Conservation (phyloP, 2,329 filamentous ascomycete species). For the Aspergillus tubingensis region DNA sequence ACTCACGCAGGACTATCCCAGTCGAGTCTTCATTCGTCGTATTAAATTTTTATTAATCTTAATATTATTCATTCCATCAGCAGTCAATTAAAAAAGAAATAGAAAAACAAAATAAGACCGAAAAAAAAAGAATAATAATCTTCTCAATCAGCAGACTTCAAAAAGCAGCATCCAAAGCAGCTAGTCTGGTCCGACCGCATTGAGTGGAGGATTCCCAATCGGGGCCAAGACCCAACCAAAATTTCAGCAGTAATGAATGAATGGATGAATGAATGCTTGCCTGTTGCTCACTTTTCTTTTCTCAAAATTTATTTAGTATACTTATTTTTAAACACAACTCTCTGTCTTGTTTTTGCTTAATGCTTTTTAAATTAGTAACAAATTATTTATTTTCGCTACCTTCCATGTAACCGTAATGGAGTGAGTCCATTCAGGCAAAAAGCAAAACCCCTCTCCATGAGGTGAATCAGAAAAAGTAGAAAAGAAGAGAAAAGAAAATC, state of each 20-base stretch:
- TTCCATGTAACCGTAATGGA: neutral
- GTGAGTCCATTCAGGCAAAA: neutral
- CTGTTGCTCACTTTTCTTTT: neutral
- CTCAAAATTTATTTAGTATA: neutral
- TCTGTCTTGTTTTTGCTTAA: too few species aligned
- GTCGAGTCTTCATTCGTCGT: too few species aligned
- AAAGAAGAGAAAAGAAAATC: slow-evolving; percentile 1
- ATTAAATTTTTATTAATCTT: too few species aligned
- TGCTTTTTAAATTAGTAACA: too few species aligned
- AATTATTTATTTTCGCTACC: neutral
- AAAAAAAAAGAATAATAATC: too few species aligned
- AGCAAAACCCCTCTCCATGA: neutral
- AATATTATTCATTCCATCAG: too few species aligned
- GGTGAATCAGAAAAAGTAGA: neutral
- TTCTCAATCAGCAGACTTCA: neutral
- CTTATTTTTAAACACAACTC: neutral
- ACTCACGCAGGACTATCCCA: too few species aligned
- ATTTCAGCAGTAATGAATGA: slow-evolving; percentile 1
- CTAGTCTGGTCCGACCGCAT: neutral
- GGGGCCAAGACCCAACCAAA: neutral
- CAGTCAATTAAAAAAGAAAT: too few species aligned
- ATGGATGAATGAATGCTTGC: neutral
- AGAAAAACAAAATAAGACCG: too few species aligned
- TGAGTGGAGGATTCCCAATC: neutral
- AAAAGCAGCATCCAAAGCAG: neutral